Base-by-base conservation (phyloP, 768 basidiomycete genomes). In the Tylopilus subfusipes region DNA sequence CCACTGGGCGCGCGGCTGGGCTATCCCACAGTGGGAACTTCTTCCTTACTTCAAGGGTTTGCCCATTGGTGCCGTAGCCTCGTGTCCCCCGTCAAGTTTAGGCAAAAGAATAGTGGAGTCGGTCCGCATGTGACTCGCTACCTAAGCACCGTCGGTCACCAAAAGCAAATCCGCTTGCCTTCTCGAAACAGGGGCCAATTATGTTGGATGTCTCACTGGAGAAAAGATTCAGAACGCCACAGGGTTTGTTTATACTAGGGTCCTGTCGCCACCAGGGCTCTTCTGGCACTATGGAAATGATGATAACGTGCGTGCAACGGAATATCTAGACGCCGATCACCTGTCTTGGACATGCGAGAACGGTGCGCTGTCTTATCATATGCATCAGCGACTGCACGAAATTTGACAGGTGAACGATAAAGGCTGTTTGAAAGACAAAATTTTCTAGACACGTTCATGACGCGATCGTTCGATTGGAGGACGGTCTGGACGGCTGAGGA, bases 1-100 rank as follows among this genome's bases (percentile, higher is more conserved):
- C 9, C 54, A 9, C 18, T 33, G 46, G 29, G 25, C 27, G 29
- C 22, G 24, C n/a, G 29, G 29, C 24, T 24, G n/a, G 38, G n/a
- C 16, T 50, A 43, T 68, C 58, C 52, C 67, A 66, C 61, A 57
- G 55, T 68, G 65, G 57, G 65, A 67, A 68, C 12, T 0, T 4
- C 18, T 12, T 12, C 18, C 10, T n/a, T 38, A 6, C 36, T 38
- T 12, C 40, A 42, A 18, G 18, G 5, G 30, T 13, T 49, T 39
- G 24, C 30, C 24, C 33, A 40, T 24, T 48, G 39, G 45, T 52
- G 31, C 55, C 46, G 39, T 46, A 38, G 53, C 40, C 30, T 38
- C 53, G 36, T 42, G 24, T 19, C 14, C 33, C 22, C 10, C 25
- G 22, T 27, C 25, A 43, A 33, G 49, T 33, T 25, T 21, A 24